These are phyloP conservation scores for Torulaspora maleeae DNA, from an alignment of 805 yeast species.

Conservation along the genomic window DNA sequence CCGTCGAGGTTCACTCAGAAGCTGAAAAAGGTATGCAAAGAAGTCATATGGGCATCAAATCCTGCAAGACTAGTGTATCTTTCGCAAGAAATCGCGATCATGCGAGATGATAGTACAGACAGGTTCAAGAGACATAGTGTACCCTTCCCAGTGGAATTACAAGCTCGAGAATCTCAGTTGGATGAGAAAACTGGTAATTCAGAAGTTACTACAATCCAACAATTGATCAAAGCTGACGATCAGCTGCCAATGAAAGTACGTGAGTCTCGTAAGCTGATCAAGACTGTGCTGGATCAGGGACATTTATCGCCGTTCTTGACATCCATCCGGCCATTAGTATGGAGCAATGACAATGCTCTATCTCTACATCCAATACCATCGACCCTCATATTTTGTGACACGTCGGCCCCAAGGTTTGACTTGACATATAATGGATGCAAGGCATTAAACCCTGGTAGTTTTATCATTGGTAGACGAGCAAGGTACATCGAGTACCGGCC, in stretches of 20 bases:
- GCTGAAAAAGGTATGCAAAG: conserved; percentile 52
- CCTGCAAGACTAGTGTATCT: conserved; percentile 76
- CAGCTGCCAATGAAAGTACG: conserved; percentile 44
- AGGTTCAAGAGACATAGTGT: conserved; percentile 70
- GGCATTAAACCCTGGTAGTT: conserved; percentile 65
- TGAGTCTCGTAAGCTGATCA: conserved; percentile 66
- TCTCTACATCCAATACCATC: conserved; percentile 77
- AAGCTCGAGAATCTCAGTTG: conserved; percentile 25
- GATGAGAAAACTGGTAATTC: conserved; percentile 17
- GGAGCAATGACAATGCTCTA: conserved; percentile 67
- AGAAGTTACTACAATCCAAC: conserved; percentile 24
- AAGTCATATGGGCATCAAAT: conserved; percentile 61
- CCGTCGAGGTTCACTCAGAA: conserved; percentile 70
- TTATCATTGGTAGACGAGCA: conserved; percentile 46
- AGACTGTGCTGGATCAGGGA: conserved; percentile 83
- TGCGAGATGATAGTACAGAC: conserved; percentile 67
- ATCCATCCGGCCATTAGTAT: conserved; percentile 55
- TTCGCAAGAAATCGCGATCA: conserved; percentile 74
- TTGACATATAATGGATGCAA: conserved; percentile 79
- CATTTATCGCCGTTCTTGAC: conserved; percentile 74
- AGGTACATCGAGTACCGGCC: conserved; percentile 75
- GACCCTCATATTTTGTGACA: conserved; percentile 57
- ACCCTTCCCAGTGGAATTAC: conserved; percentile 43
- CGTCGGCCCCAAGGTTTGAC: conserved; percentile 65
- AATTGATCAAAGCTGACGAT: conserved; percentile 33